A percentile compares a stretch with the other conserved stretches of the same genome.
Conservation (phyloP, 1,139 yeast genomes). For the Candida labiduridarum region DNA sequence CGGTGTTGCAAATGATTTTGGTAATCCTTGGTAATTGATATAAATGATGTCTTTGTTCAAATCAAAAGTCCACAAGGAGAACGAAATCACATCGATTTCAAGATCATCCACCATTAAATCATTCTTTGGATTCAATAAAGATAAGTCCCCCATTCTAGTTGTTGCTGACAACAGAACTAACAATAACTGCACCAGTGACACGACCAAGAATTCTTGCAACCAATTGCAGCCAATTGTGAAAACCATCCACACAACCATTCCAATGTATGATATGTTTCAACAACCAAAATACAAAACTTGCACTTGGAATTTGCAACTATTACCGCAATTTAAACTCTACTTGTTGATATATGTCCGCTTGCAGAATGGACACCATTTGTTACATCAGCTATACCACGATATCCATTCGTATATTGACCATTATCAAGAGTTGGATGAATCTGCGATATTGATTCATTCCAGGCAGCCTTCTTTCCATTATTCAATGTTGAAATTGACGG, state of each 20-base stretch:
- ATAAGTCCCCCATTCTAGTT: neutral
- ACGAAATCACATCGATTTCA: neutral
- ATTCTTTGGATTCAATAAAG: conserved; percentile 7
- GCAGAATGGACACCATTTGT: conserved; percentile 2
- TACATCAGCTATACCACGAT: conserved; percentile 3
- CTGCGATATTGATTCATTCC: conserved; percentile 12
- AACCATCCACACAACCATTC: conserved; percentile 5
- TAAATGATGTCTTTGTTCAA: conserved; percentile 1
- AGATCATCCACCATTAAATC: conserved; percentile 6
- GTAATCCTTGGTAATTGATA: neutral
- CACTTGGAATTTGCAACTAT: conserved; percentile 2
- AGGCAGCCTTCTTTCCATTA: conserved; percentile 2
- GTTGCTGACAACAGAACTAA: neutral
- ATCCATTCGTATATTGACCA: conserved; percentile 6
- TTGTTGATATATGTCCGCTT: conserved; percentile 7
- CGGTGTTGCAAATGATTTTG: neutral
- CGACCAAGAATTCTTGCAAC: conserved; percentile 3
- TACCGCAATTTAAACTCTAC: conserved; percentile 1
- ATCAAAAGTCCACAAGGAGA: neutral
- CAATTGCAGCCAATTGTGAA: conserved; percentile 2
- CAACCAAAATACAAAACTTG: neutral
- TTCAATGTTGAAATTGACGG: conserved; percentile 5
- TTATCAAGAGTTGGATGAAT: conserved; percentile 7
- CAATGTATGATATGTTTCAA: conserved; percentile 7
- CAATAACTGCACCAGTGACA: neutral